phyloP scores from a whole-genome alignment of 2,329 filamentous ascomycete genomes.

The Diaporthe vexans region DNA sequence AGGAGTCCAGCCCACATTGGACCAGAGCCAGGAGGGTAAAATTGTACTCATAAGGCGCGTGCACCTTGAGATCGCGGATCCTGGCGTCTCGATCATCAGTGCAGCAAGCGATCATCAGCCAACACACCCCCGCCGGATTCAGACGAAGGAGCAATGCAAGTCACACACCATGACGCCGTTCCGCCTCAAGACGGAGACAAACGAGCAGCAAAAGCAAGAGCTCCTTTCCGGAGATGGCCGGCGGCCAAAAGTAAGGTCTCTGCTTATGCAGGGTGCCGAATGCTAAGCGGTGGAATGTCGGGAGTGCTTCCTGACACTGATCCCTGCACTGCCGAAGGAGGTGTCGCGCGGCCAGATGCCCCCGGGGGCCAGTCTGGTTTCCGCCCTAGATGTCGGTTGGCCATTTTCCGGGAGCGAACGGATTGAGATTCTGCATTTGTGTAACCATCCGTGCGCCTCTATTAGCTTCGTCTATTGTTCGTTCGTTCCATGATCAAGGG shows the following conservation, averaged over 20 bases:
- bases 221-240: constrained; percentile 8
- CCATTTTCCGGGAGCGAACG: constrained; percentile 19
- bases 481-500: constrained; percentile 19
- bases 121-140: not conserved
- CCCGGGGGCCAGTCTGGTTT: not conserved
- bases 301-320: constrained; percentile 5
- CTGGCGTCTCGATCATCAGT: not conserved
- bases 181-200: not conserved
- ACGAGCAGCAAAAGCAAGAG: constrained; percentile 1
- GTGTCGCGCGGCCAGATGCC: not conserved
- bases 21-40: not conserved
- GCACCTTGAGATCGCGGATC: constrained; percentile 1
- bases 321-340: constrained; percentile 22
- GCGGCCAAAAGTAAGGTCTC: not conserved
- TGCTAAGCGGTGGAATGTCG: constrained; percentile 21
- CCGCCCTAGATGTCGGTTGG: constrained; percentile 2
- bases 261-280: constrained; percentile 22
- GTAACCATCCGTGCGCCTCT: constrained; percentile 28
- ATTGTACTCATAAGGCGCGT: not conserved
- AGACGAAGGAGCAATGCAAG: not conserved
- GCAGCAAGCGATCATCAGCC: not conserved
- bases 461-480: constrained; percentile 22
- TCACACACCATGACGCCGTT: not conserved
- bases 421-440: constrained; percentile 22
- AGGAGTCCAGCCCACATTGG: not conserved